These are phyloP conservation scores for Epichloe festucae DNA, from an alignment of 2,329 filamentous ascomycete species.

Conservation along the genomic window DNA sequence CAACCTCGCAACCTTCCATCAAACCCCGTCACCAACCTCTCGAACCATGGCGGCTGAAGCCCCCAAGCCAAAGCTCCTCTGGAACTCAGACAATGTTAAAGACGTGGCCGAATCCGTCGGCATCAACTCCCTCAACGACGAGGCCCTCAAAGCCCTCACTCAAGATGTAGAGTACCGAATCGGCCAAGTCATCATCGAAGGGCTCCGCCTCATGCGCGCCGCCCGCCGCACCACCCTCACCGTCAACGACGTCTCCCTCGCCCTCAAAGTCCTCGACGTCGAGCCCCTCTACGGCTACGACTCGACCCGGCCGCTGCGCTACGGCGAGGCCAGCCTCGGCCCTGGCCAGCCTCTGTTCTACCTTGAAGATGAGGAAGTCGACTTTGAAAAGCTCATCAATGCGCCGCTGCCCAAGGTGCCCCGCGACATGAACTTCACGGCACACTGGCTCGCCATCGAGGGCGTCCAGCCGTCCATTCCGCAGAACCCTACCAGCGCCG, in stretches of 20 bases:
- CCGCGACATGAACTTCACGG: slow-evolving; percentile 76
- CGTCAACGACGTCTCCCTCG: slow-evolving; percentile 80
- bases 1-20: background rate
- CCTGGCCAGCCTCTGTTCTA: slow-evolving; percentile 93
- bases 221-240: slow-evolving; percentile 74
- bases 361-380: slow-evolving; percentile 94
- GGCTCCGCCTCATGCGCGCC: slow-evolving; percentile 91
- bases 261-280: slow-evolving; percentile 74
- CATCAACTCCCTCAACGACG: slow-evolving; percentile 66
- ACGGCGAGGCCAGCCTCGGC: slow-evolving; percentile 86
- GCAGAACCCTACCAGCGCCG: slow-evolving; percentile 82
- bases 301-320: slow-evolving; percentile 74
- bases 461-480: slow-evolving; percentile 94
- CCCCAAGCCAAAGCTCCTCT: slow-evolving; percentile 51
- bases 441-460: slow-evolving; percentile 95
- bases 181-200: slow-evolving; percentile 84
- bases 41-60: slow-evolving; percentile 24
- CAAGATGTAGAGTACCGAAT: slow-evolving; percentile 94
- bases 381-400: slow-evolving; percentile 98
- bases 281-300: slow-evolving; percentile 97
- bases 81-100: slow-evolving; percentile 91
- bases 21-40: background rate
- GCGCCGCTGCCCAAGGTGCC: slow-evolving; percentile 90
- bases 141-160: slow-evolving; percentile 74
- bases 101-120: slow-evolving; percentile 96